Base-by-base conservation (phyloP, 164 flowering plant genomes). In the Vitis riparia region DNA sequence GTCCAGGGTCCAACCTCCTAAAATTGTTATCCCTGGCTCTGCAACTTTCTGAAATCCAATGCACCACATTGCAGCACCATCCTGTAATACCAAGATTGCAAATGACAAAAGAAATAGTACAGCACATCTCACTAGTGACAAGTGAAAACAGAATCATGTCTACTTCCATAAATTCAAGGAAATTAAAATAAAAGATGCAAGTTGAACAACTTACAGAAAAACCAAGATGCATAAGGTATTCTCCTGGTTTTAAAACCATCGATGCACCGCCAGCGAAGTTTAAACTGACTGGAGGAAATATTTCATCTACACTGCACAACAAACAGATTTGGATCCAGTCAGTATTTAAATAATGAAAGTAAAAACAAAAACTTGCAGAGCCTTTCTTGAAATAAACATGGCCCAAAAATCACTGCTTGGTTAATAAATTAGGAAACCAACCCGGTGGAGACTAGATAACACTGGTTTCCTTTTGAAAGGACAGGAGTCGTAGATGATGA, bases 231-330 rank as follows among this genome's bases (percentile, higher is more conserved):
- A 78, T 60, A 56, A 87, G 86, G 69, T 87, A 87, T 23, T 87
- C 87, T 55, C 73, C 78, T 44, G 91, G 89, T 77, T 78, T 87
- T 63, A 87, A 79, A 27, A 74, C 37, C 88, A 87, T 79, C 48
- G 89, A 81, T 57, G 89, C 93, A 59, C 84, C 87, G 14, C 87
- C 89, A 32, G 80, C 88, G 75, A 89, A 89, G 69, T 89, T 85
- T 27, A 89, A 77, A 73, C 84, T 75, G 50, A 85, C 85, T n/a
- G 65, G 70, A 27, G 93, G 91, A 78, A 89, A 87, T 67, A 84
- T 70, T 57, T 73, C 81, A 32, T 37, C 48, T 66, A 86, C n/a
- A 66, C 91, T 87, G 87, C 49, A 69, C 11, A 65, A 3, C 55
- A 63, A 78, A 55, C 17, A 64, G 52, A 68, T 9, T 17, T 17